These are phyloP conservation scores for Candida easanensis DNA, from an alignment of 805 yeast genomes.

Conservation along the genomic window DNA sequence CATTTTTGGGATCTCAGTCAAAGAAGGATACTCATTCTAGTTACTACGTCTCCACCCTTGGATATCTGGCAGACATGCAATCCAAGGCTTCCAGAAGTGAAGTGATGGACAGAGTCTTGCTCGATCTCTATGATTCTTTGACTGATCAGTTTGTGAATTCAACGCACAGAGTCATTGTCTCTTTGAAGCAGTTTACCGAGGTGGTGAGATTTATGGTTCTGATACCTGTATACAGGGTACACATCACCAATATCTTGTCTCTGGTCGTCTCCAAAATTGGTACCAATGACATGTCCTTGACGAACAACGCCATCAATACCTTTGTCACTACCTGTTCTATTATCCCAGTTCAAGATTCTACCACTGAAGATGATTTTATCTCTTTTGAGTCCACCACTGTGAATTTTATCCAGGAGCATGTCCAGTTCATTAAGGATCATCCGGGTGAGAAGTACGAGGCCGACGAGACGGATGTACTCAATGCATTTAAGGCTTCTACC, in stretches of 20 bases:
- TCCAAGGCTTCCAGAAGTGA: conserved; percentile 38
- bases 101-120: conserved; percentile 51
- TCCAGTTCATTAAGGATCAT: conserved; percentile 43
- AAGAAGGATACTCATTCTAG: conserved; percentile 57
- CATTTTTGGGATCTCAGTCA: conserved; percentile 75
- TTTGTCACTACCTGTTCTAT: conserved; percentile 69
- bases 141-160: conserved; percentile 62
- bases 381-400: conserved; percentile 38
- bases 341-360: conserved; percentile 67
- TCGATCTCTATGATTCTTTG: conserved; percentile 77
- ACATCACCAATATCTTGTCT: conserved; percentile 69
- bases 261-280: conserved; percentile 80
- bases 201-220: conserved; percentile 64
- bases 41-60: conserved; percentile 56
- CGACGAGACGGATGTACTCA: conserved; percentile 45
- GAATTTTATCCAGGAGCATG: conserved; percentile 65
- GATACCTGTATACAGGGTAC: conserved; percentile 67
- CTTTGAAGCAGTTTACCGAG: conserved; percentile 64
- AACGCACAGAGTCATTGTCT: conserved; percentile 75
- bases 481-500: conserved; percentile 71
- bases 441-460: conserved; percentile 33
- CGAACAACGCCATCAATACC: conserved; percentile 63
- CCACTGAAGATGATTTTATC: conserved; percentile 35
- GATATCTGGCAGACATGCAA: conserved; percentile 54
- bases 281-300: conserved; percentile 76